phyloP scores from a whole-genome alignment of 1,284 basidiomycete species.

The Trichosporon coremiiforme region DNA sequence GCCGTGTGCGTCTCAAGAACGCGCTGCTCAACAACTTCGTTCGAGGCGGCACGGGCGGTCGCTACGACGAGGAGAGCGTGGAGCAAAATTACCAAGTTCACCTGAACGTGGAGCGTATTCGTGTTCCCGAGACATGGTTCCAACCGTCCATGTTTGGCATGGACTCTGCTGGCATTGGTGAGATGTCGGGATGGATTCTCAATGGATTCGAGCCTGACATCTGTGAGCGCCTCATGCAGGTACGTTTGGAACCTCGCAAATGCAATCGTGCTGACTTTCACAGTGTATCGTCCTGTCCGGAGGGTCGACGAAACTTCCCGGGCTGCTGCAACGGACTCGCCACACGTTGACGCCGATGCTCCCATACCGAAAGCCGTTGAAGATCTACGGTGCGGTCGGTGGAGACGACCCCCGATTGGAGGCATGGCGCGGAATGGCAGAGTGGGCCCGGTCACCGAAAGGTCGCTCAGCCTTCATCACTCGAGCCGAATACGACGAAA shows the following conservation, averaged over 20 bases:
- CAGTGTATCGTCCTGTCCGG: constrained; percentile 93
- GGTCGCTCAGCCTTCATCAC: constrained; percentile 66
- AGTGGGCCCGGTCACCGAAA: constrained; percentile 69
- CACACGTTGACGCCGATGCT: constrained; percentile 74
- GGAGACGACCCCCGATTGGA: constrained; percentile 69
- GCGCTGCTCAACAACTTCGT: constrained; percentile 82
- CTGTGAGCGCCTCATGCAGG: constrained; percentile 64
- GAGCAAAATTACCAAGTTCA: constrained; percentile 78
- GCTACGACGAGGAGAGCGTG: constrained; percentile 62
- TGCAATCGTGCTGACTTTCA: not conserved
- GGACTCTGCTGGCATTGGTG: constrained; percentile 90
- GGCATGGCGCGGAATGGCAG: constrained; percentile 91
- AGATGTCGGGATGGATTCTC: constrained; percentile 83
- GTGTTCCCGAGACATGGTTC: constrained; percentile 92
- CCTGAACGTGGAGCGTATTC: constrained; percentile 88
- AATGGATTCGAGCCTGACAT: constrained; percentile 73
- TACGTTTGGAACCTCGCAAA: constrained; percentile 39
- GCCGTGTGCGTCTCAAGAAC: constrained; percentile 73
- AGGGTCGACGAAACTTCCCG: constrained; percentile 72
- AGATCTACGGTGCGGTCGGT: constrained; percentile 61
- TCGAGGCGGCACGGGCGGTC: constrained; percentile 62
- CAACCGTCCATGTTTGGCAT: constrained; percentile 90
- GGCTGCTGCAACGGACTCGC: constrained; percentile 69
- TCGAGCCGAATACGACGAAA: constrained; percentile 84
- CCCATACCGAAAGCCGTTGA: constrained; percentile 72